Percentiles rank a stretch among this genome's conserved stretches.
Evolutionary conservation across 257 asterid species (phyloP).

Genomic region (Capsicum baccatum): DNA sequence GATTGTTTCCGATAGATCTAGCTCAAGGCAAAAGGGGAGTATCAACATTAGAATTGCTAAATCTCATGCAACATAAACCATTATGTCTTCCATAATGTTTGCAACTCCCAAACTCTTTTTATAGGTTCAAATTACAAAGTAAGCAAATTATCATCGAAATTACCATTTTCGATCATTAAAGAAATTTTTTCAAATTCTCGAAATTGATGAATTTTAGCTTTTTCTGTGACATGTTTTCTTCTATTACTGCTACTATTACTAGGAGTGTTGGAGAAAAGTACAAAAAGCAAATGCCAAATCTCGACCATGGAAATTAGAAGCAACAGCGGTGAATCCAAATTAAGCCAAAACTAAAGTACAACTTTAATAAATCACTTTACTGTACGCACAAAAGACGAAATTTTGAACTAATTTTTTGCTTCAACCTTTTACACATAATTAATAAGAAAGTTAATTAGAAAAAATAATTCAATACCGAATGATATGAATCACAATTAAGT

Average conservation of each 20-base stretch:
- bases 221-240: background rate
- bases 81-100: constrained; percentile 22
- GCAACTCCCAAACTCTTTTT: background rate
- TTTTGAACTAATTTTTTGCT: background rate
- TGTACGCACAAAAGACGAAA: constrained; percentile 7
- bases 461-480: background rate
- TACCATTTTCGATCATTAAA: background rate
- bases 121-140: constrained; percentile 23
- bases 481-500: background rate
- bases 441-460: background rate
- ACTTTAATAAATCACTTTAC: background rate
- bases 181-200: background rate
- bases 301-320: background rate
- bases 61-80: background rate
- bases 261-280: background rate
- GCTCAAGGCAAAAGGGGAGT: too few relatives aligned
- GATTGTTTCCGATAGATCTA: too few relatives aligned
- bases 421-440: background rate
- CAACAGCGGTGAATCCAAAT: background rate
- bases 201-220: constrained; percentile 11
- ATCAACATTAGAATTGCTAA: background rate
- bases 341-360: background rate
- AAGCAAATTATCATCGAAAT: constrained; percentile 1
- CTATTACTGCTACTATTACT: background rate
- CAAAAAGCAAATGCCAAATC: background rate